A percentile compares a stretch with the other conserved stretches of the same genome.
Conservation (phyloP, 2,329 filamentous ascomycete species). For the Xylariaceae sp. region DNA sequence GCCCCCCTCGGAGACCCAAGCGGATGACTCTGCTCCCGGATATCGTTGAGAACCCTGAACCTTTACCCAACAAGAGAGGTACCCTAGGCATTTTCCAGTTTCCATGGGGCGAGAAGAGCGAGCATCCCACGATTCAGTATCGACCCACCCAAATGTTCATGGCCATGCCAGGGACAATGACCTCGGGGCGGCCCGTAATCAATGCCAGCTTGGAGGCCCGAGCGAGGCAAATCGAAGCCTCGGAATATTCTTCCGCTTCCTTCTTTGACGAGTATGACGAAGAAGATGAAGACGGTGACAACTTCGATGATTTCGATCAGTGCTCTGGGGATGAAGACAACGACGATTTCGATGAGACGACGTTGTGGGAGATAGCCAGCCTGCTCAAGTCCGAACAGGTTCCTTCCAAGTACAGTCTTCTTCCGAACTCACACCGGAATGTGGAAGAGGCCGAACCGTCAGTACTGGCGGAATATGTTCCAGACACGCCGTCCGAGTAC, state of each 20-base stretch:
- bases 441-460: conserved; percentile 14
- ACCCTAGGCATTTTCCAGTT: conserved; percentile 60
- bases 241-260: conserved; percentile 44
- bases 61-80: conserved; percentile 48
- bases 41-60: conserved; percentile 54
- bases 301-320: conserved; percentile 28
- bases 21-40: conserved; percentile 54
- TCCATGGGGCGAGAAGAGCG: conserved; percentile 57
- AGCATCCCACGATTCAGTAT: conserved; percentile 40
- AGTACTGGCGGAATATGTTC: conserved; percentile 25
- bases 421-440: conserved; percentile 26
- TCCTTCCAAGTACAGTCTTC: conserved; percentile 43
- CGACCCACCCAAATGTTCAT: conserved; percentile 30
- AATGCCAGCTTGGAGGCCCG: conserved; percentile 25
- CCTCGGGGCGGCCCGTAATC: conserved; percentile 28
- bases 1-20: conserved; percentile 47
- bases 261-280: conserved; percentile 55
- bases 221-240: conserved; percentile 28
- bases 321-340: conserved; percentile 33
- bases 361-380: conserved; percentile 57
- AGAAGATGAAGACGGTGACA: conserved; percentile 31
- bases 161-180: conserved; percentile 47
- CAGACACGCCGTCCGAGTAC: conserved; percentile 22
- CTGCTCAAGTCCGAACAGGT: conserved; percentile 45
- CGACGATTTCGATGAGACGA: conserved; percentile 53